phyloP scores from a whole-genome alignment of 257 asterid genomes.

The Penstemon barbatus region DNA sequence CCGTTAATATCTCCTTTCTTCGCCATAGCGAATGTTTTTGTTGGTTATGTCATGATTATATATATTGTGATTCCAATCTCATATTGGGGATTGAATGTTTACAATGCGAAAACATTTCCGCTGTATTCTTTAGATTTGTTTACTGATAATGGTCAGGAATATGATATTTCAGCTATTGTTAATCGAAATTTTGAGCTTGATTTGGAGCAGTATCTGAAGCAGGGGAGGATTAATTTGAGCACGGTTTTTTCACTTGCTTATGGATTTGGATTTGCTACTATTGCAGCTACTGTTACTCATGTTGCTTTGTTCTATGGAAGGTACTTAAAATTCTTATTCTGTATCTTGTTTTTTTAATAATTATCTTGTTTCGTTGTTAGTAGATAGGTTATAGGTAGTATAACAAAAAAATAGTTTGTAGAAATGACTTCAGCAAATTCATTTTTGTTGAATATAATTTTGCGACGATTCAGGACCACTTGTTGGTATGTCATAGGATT shows the following conservation, averaged over 20 bases:
- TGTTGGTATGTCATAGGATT: no score
- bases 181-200: conserved; percentile 50
- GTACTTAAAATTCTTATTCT: conserved; percentile 28
- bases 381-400: background rate
- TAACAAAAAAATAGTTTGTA: background rate
- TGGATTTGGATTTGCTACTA: conserved; percentile 85
- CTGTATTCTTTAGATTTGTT: conserved; percentile 58
- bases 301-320: conserved; percentile 76
- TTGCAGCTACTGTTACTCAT: conserved; percentile 67
- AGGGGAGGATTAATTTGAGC: conserved; percentile 64
- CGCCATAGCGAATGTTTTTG: conserved; percentile 67
- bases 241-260: conserved; percentile 59
- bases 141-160: conserved; percentile 50
- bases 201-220: conserved; percentile 43
- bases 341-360: background rate
- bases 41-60: conserved; percentile 51
- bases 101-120: conserved; percentile 59
- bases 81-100: conserved; percentile 74
- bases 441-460: no score
- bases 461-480: no score
- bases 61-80: conserved; percentile 64
- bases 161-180: conserved; percentile 53
- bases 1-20: conserved; percentile 76
- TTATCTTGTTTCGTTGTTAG: background rate
- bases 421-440: no score